phyloP scores from a whole-genome alignment of 176 grass and related monocot species.

The Panicum miliaceum region DNA sequence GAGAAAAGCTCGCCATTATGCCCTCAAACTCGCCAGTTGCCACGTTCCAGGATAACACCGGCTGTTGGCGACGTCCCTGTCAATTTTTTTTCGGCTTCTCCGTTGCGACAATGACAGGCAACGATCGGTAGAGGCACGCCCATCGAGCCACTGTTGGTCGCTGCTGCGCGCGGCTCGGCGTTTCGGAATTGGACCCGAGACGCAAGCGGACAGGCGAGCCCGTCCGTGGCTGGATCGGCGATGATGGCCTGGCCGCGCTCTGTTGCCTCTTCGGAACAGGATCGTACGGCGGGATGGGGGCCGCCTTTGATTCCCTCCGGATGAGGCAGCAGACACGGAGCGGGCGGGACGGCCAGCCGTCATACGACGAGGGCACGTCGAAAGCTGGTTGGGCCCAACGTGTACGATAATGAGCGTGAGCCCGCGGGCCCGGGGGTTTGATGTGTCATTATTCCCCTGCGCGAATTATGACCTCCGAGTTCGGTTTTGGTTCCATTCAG shows the following conservation, averaged over 20 bases:
- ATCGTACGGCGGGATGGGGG: not conserved
- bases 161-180: not conserved
- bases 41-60: not conserved
- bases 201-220: not conserved
- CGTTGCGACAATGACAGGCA: not conserved
- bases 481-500: slow-evolving; percentile 49
- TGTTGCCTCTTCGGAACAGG: not conserved
- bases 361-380: slow-evolving; percentile 38
- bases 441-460: slow-evolving; percentile 43
- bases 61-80: not conserved
- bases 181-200: not conserved
- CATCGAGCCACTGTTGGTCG: not conserved
- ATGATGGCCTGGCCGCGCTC: not conserved
- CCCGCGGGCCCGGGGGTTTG: not conserved
- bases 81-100: not conserved
- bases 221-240: not conserved
- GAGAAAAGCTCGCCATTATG: not conserved
- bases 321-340: not conserved
- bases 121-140: not conserved
- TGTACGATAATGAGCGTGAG: slow-evolving; percentile 30
- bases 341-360: slow-evolving; percentile 1
- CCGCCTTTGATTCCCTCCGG: not conserved
- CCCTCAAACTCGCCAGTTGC: not conserved
- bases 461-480: slow-evolving; percentile 28
- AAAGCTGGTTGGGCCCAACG: slow-evolving; percentile 5